A percentile compares a stretch with the other conserved stretches of the same genome.
Evolutionary conservation across 208 protist genomes (phyloP).

Genomic region (Trypanosoma brucei): DNA sequence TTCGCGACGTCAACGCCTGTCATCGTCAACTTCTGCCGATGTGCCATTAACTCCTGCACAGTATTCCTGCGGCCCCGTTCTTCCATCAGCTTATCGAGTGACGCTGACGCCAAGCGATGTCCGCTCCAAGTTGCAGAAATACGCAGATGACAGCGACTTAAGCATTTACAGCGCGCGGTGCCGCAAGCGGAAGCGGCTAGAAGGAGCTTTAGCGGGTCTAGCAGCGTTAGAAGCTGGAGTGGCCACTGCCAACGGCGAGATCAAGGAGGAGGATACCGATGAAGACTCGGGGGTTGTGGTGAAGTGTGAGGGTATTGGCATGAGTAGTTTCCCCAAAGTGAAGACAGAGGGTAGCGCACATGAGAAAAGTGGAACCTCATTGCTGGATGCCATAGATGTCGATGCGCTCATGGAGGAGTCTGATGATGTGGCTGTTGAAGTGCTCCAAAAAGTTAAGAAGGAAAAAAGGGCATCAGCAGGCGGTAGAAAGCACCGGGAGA

Average conservation of each 20-base stretch:
- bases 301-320: conserved; percentile 9
- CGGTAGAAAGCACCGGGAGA: neutral
- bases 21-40: neutral
- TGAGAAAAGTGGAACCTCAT: conserved; percentile 1
- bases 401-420: conserved; percentile 72
- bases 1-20: no score
- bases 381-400: conserved; percentile 58
- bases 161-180: conserved; percentile 32
- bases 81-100: conserved; percentile 63
- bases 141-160: conserved; percentile 62
- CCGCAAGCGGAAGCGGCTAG: conserved; percentile 44
- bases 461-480: neutral
- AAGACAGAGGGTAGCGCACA: no score
- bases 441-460: conserved; percentile 16
- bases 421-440: conserved; percentile 25
- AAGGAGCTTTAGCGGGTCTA: conserved; percentile 34
- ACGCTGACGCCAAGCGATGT: conserved; percentile 55
- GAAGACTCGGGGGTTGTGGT: conserved; percentile 1
- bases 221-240: conserved; percentile 1
- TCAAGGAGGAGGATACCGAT: conserved; percentile 6
- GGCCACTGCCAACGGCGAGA: neutral
- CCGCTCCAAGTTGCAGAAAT: conserved; percentile 43
- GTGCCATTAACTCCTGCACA: conserved; percentile 23
- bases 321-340: conserved; percentile 3
- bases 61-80: conserved; percentile 58